Evolutionary conservation across 1,284 basidiomycete species (phyloP), one percentile per base, ranked within the genome.

Genomic region (Mycena citricolor): DNA sequence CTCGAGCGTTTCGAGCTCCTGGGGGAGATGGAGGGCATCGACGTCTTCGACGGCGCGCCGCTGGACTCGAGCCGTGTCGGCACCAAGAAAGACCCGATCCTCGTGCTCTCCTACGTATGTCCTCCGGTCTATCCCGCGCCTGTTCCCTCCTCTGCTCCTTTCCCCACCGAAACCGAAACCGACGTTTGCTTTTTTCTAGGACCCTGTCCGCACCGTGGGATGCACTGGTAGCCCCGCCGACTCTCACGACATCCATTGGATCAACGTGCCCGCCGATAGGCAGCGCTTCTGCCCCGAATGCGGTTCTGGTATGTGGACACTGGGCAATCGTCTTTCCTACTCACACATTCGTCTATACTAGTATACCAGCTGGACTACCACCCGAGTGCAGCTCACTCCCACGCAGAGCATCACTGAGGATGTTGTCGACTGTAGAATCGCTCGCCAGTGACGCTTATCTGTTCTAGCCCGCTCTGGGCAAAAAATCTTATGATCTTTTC

Each of bases 1-100:
- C 77, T 97, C 50, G 94, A 97, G 71, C 90, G 95, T 68, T 83
- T 94, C 64, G 91, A 99, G 72, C 74, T 97, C 39, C 71, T 97
- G 49, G 91, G 90, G 61, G 85, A 90, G 57, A 74, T 94, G 61
- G 82, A 94, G 69, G 94, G 94, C 47, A 70, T 92, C 40, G 86
- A 93, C 34, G 83, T 94, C 44, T 99, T 98, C 74, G 94, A 97
- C 69, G 78, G 86, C 65, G 78, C 81, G 55, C 90, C 94, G 34
- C 78, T 98, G 53, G 84, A 93, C 63, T 74, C 93, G 53, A 86
- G 83, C 68, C 82, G 90, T 61, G 68, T 94, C 63, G 95, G 95
- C 54, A 98, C 95, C 41, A 77, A 89, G 60, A 77, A 79, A 46
- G 78, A 95, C 66, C 95, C 95, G 28, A 82, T 98, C 70, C 76